phyloP scores from a whole-genome alignment of 805 yeast genomes.

The Yarrowia alimentaria region DNA sequence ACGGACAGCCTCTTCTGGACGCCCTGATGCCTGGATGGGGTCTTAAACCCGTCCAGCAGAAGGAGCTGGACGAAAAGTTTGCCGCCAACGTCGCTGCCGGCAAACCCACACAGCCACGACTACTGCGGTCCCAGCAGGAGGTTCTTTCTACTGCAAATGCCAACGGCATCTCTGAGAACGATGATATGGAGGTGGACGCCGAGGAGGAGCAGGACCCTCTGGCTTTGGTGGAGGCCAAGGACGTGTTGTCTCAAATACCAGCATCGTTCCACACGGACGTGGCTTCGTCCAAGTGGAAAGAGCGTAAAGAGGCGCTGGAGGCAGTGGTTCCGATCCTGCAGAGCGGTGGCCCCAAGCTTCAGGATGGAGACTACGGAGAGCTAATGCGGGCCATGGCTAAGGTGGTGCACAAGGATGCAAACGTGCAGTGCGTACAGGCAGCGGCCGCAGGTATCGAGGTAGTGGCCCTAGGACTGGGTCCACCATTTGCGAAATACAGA shows the following conservation, averaged over 20 bases:
- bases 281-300: constrained; percentile 79
- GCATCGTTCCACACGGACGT: constrained; percentile 55
- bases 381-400: constrained; percentile 64
- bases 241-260: constrained; percentile 66
- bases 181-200: constrained; percentile 29
- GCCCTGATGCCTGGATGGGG: constrained; percentile 53
- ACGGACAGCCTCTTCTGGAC: constrained; percentile 61
- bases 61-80: constrained; percentile 71
- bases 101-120: constrained; percentile 50
- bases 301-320: constrained; percentile 80
- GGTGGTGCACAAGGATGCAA: constrained; percentile 75
- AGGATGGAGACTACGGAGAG: constrained; percentile 61
- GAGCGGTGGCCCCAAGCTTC: constrained; percentile 48
- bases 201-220: constrained; percentile 59
- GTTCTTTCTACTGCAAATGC: constrained; percentile 40
- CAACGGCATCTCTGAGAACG: constrained; percentile 32
- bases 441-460: constrained; percentile 66
- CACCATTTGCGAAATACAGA: constrained; percentile 57
- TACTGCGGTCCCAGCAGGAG: constrained; percentile 53
- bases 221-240: constrained; percentile 67
- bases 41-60: constrained; percentile 88
- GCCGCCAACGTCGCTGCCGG: constrained; percentile 45
- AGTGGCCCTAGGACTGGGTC: constrained; percentile 71
- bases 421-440: constrained; percentile 76
- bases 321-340: constrained; percentile 47